Evolutionary conservation across 176 grass and related monocot species (phyloP).

Genomic region (Ampelocalamus luodianensis): DNA sequence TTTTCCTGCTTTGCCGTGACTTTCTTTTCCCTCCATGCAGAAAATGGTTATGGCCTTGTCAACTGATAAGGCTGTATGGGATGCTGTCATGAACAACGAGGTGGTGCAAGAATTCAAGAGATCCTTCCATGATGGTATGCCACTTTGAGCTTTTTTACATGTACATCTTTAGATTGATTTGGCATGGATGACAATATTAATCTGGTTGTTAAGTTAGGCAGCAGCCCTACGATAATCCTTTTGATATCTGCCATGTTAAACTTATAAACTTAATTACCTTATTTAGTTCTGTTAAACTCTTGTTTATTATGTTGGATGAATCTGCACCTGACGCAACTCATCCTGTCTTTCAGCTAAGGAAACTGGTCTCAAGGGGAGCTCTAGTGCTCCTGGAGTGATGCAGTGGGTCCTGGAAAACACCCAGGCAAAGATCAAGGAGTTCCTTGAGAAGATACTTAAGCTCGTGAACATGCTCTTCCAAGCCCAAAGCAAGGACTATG

Average conservation of each 20-base stretch:
- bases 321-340: background rate
- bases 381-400: constrained; percentile 52
- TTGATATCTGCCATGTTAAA: background rate
- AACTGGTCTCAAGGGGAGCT: constrained; percentile 14
- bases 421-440: constrained; percentile 63
- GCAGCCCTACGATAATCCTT: background rate
- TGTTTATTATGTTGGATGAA: background rate
- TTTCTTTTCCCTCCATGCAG: constrained; percentile 44
- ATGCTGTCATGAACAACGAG: constrained; percentile 82
- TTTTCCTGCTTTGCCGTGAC: background rate
- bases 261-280: background rate
- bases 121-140: constrained; percentile 69
- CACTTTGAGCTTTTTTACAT: background rate
- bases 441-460: constrained; percentile 63
- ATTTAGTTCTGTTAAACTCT: background rate
- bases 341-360: constrained; percentile 52
- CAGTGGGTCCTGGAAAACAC: constrained; percentile 59
- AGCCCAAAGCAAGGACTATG: constrained; percentile 18
- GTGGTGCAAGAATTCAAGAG: constrained; percentile 80
- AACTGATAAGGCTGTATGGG: constrained; percentile 81
- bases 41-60: constrained; percentile 93
- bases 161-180: constrained; percentile 15
- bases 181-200: background rate
- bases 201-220: background rate
- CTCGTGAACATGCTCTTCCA: constrained; percentile 60